phyloP scores from a whole-genome alignment of 805 yeast species.

The Cyberlindnera euphorbiiphila region DNA sequence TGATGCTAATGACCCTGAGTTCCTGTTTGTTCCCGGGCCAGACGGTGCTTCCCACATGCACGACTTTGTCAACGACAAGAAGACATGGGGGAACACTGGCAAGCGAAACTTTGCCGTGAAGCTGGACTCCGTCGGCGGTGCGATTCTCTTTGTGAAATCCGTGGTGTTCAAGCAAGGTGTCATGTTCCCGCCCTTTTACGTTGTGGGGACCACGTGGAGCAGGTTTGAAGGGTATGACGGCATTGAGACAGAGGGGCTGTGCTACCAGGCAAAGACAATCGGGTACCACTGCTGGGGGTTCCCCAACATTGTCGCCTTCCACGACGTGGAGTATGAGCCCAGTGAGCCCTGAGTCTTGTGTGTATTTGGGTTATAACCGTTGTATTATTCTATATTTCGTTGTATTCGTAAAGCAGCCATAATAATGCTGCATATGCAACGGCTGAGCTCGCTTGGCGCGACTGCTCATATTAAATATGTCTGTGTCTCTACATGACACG shows the following conservation, averaged over 20 bases:
- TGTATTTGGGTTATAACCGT: too few relatives aligned
- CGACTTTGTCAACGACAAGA: constrained; percentile 11
- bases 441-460: too few relatives aligned
- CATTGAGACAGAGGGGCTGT: constrained; percentile 50
- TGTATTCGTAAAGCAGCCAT: too few relatives aligned
- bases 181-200: constrained; percentile 42
- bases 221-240: constrained; percentile 49
- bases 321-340: constrained; percentile 25
- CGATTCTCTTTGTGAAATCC: constrained; percentile 42
- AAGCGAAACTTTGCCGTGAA: constrained; percentile 19
- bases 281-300: constrained; percentile 48
- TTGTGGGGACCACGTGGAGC: constrained; percentile 43
- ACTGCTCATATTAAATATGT: too few relatives aligned
- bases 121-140: constrained; percentile 52
- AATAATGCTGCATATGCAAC: too few relatives aligned
- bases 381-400: too few relatives aligned
- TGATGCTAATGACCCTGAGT: constrained; percentile 18
- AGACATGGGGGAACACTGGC: constrained; percentile 11
- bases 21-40: constrained; percentile 27
- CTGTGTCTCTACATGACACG: too few relatives aligned
- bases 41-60: constrained; percentile 24
- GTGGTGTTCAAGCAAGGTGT: constrained; percentile 43
- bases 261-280: constrained; percentile 41
- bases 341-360: too few relatives aligned
- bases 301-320: constrained; percentile 44